A percentile compares a stretch with the other conserved stretches of the same genome.
Conservation (phyloP, 2,329 filamentous ascomycete genomes). For the Paraconiothyrium brasiliense region DNA sequence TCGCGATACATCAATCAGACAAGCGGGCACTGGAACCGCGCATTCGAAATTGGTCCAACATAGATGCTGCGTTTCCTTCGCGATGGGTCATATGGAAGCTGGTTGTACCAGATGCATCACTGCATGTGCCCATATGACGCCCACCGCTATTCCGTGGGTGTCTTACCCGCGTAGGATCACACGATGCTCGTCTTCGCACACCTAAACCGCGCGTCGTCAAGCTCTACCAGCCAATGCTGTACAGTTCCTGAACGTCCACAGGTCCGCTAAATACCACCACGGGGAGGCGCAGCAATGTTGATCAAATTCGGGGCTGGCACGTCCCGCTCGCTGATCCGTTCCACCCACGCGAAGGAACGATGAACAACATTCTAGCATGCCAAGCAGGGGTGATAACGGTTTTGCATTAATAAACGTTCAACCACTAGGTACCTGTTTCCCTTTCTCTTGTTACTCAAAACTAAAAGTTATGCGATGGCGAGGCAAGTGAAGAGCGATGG, state of each 20-base stretch:
- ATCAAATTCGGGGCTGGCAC: conserved; percentile 4
- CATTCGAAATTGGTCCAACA: neutral
- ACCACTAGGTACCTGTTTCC: neutral
- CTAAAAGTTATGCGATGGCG: neutral
- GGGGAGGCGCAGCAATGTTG: conserved; percentile 12
- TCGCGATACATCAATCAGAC: neutral
- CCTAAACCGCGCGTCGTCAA: conserved; percentile 1
- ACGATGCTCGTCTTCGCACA: neutral
- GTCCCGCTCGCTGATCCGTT: neutral
- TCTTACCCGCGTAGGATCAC: neutral
- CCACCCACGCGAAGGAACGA: conserved; percentile 2
- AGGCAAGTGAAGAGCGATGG: neutral
- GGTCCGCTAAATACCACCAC: neutral
- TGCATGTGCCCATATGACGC: neutral
- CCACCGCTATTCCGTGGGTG: neutral
- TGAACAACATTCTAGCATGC: neutral
- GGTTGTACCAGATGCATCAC: neutral
- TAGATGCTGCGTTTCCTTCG: neutral
- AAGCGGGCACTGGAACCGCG: neutral
- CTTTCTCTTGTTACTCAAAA: neutral
- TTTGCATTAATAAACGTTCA: neutral
- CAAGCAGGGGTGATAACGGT: neutral
- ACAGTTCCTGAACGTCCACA: neutral
- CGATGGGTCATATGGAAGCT: neutral
- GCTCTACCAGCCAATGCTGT: neutral